A percentile compares a stretch with the other conserved stretches of the same genome.
These are phyloP conservation scores for Boletales sp. DNA, from an alignment of 768 basidiomycete species.

Conservation along the genomic window DNA sequence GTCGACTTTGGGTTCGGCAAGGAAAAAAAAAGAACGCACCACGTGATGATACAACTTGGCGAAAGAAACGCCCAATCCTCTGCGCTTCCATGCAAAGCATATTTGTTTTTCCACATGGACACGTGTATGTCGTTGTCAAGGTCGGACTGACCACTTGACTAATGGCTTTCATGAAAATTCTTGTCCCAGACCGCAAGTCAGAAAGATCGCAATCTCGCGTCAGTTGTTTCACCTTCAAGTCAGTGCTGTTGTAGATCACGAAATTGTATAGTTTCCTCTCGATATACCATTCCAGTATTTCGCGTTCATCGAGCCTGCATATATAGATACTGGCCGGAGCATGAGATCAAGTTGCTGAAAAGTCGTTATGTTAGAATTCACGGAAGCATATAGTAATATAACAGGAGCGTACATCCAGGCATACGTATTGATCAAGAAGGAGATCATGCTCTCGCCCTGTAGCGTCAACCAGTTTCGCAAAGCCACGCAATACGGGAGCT, in stretches of 20 bases:
- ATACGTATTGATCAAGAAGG: conserved; percentile 3
- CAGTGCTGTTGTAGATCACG: background rate
- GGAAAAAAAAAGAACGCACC: background rate
- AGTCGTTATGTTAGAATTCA: background rate
- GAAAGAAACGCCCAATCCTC: too few relatives aligned
- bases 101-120: background rate
- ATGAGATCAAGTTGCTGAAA: conserved; percentile 1
- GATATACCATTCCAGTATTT: conserved; percentile 2
- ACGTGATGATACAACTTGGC: background rate
- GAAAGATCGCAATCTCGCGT: background rate
- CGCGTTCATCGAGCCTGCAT: background rate
- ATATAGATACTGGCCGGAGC: background rate
- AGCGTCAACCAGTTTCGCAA: conserved; percentile 1
- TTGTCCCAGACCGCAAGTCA: background rate
- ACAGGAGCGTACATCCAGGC: background rate
- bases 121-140: background rate
- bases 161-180: conserved; percentile 2
- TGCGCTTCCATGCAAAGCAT: too few relatives aligned
- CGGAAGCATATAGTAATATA: background rate
- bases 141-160: background rate
- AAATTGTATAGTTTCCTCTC: conserved; percentile 2
- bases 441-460: conserved; percentile 1
- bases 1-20: too few relatives aligned
- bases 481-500: too few relatives aligned
- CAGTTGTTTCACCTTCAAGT: background rate